These are phyloP conservation scores for Bolboschoenus planiculmis DNA, from an alignment of 176 grass and related monocot genomes.

Conservation along the genomic window DNA sequence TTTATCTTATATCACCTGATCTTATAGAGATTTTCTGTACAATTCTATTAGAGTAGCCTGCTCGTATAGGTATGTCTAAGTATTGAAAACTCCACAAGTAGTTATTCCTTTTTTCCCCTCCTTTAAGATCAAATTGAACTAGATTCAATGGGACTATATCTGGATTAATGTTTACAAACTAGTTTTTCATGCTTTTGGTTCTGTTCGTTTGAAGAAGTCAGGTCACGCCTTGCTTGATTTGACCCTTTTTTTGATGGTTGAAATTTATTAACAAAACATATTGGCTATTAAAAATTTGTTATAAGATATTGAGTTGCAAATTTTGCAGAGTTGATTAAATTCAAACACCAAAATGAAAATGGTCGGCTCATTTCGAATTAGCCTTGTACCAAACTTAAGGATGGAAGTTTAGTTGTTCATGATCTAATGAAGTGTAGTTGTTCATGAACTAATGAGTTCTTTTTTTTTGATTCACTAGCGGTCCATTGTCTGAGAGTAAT, in stretches of 20 bases:
- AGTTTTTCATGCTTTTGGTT: not conserved
- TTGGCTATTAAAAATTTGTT: not conserved
- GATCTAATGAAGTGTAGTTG: conserved; percentile 18
- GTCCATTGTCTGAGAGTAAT: conserved; percentile 76
- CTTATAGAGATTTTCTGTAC: not conserved
- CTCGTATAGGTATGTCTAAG: not conserved
- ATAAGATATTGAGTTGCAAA: not conserved
- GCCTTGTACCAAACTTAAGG: not conserved
- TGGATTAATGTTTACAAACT: too few species aligned
- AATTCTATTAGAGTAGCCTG: not conserved
- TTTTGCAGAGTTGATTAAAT: not conserved
- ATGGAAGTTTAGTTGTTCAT: not conserved
- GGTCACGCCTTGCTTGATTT: not conserved
- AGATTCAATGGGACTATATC: too few species aligned
- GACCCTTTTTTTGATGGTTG: not conserved
- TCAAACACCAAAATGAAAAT: not conserved
- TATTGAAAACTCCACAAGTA: not conserved
- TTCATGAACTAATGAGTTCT: conserved; percentile 24
- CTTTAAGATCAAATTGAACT: too few species aligned
- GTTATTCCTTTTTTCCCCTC: not conserved
- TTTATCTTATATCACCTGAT: not conserved
- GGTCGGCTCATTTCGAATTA: not conserved
- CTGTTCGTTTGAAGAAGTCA: not conserved
- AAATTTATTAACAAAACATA: not conserved
- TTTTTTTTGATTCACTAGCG: conserved; percentile 27